Base-by-base conservation (phyloP, 2,329 filamentous ascomycete species). In the Colletotrichum eleusines region DNA sequence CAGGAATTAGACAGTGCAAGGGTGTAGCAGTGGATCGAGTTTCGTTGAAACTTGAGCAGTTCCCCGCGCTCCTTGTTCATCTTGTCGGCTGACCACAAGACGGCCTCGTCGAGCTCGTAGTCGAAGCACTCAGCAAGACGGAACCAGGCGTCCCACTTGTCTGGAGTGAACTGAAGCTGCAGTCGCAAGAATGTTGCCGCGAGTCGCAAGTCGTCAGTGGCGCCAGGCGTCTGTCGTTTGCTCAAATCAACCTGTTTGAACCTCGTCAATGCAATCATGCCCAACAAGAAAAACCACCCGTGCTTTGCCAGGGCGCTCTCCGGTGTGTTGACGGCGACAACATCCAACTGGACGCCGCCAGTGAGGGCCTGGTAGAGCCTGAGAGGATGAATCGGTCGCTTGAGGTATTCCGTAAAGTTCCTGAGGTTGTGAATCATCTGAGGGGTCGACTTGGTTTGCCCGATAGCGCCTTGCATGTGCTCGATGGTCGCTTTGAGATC, bases 141-240 rank as follows among this genome's bases (percentile, higher is more conserved):
- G 79, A 95, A 96, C 94, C 94, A 97, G 0, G 93, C 92, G 78
- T 97, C 93, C 94, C 94, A 97, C 66, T 91, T 90, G 50, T 94
- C 91, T 2, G 90, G 89, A 1, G 91, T 94, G 78, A 94, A 94
- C 74, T 97, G 94, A 1, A 97, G 81, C 77, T 97, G 94, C 74
- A 95, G 89, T 46, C 92, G 87, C 76, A 97, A 88, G 77, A 94
- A 96, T 0, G 90, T 91, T 55, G 93, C 90, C 3, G 93, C 94
- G 63, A 94, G 91, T 62, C 95, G 92, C 60, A 97, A 84, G 76
- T 97, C 94, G 74, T 95, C 93, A 0, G 92, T 95, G 18, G 94
- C 91, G 4, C 91, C 91, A 1, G 92, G 92, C 3, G 89, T 93
- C 75, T 94, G 88, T 26, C 94, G 89, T 76, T 95, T 93, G 72